phyloP scores from a whole-genome alignment of 2,329 filamentous ascomycete species.

The Triangularia setosa region DNA sequence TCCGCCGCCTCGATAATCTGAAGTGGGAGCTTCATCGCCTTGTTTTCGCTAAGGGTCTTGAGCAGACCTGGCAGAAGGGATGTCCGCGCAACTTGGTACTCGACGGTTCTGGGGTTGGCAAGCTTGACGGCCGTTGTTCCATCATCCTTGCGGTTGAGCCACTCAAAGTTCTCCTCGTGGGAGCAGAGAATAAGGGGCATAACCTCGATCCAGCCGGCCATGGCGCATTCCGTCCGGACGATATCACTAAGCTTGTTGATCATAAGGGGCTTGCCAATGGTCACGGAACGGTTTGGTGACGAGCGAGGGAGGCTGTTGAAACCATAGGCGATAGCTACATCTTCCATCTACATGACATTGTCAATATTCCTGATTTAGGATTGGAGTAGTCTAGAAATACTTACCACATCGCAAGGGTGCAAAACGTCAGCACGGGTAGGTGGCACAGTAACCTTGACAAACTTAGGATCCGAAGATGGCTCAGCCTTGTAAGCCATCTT shows the following conservation, averaged over 20 bases:
- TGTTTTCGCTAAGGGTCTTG: conserved; percentile 93
- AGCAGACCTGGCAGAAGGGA: conserved; percentile 80
- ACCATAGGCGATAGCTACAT: conserved; percentile 92
- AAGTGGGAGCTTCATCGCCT: conserved; percentile 80
- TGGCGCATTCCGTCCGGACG: conserved; percentile 80
- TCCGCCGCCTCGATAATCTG: conserved; percentile 91
- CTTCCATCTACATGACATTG: conserved; percentile 67
- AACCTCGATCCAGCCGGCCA: conserved; percentile 94
- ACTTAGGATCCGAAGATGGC: conserved; percentile 65
- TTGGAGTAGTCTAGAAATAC: neutral
- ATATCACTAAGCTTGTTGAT: conserved; percentile 97
- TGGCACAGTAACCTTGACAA: conserved; percentile 77
- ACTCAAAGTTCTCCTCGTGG: conserved; percentile 96
- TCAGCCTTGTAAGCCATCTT: conserved; percentile 87
- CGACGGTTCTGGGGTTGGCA: conserved; percentile 86
- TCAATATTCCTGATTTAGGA: neutral
- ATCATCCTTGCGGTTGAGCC: conserved; percentile 87
- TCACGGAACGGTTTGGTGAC: conserved; percentile 80
- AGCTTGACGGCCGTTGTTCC: conserved; percentile 78
- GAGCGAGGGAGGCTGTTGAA: conserved; percentile 92
- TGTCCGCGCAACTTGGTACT: conserved; percentile 91
- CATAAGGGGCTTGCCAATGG: conserved; percentile 77
- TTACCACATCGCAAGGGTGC: conserved; percentile 81
- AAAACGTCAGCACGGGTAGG: conserved; percentile 90
- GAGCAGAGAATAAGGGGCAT: conserved; percentile 95